Evolutionary conservation across 306 rosid species (phyloP), one percentile per base, ranked within the genome.

Genomic region (Cicer chorassanicum): DNA sequence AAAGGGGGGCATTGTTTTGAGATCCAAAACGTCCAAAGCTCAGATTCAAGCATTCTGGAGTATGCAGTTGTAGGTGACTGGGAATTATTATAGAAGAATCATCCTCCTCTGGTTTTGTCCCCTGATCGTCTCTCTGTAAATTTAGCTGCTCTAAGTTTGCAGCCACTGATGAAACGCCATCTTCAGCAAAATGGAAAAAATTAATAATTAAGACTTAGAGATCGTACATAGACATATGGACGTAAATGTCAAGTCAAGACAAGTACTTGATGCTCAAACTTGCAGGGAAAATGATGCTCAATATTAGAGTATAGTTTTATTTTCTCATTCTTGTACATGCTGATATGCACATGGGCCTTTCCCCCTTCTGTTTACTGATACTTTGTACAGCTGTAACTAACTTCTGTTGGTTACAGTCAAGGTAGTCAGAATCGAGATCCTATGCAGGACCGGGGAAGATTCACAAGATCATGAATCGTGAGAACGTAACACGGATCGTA

Each of bases 21-120:
- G 93, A 54, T 84, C 99, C 98, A 85, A 95, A 95, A 79, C 99
- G 92, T 72, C 99, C 99, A 78, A 95, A 95, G 85, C 99, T 95
- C 90, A 95, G 79, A 62, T 88, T 88, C 61, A 95, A 84, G 90
- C 98, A 92, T 50, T 92, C 99, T n/a, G 97, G 88, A 48, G 93
- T 84, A 85, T 95, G 99, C 21, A 88, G 84, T 75, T 90, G 99
- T 40, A 95, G 86, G 80, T 95, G 99, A 84, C 89, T 84, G 51
- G 99, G 99, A 84, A 95, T 95, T 51, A 95, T 85, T 49, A 95
- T 96, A 82, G 89, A 80, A 85, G 96, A 85, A 72, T 62, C 84
- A 34, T 86, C 91, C 65, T 91, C 97, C 75, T 91, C 96, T 67
- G 89, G 80, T 82, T 85, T 82, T 53, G 82, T 69, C 73, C 64